Conservation (phyloP, 1,284 basidiomycete genomes). For the Polyporus tsugae region DNA sequence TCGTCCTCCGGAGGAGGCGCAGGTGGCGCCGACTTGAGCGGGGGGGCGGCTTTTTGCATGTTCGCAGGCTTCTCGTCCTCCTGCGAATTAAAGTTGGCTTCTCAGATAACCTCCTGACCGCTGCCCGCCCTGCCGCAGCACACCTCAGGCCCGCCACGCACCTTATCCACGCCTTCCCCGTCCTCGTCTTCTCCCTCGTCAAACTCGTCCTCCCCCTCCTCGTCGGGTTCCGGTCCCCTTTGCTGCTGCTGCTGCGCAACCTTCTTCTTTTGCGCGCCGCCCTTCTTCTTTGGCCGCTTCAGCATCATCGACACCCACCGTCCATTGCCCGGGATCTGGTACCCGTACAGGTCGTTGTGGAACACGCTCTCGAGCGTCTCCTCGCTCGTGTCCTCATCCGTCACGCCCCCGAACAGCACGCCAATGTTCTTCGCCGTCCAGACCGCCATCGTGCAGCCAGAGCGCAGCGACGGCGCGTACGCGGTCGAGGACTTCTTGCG, state of each 20-base stretch:
- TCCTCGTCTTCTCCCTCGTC: constrained; percentile 42
- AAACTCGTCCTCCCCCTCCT: constrained; percentile 45
- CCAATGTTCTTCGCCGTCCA: constrained; percentile 79
- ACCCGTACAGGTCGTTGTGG: constrained; percentile 87
- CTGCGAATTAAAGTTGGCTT: not conserved
- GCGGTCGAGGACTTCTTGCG: constrained; percentile 78
- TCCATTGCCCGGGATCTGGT: constrained; percentile 82
- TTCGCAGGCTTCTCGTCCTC: constrained; percentile 25
- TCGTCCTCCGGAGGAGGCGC: constrained; percentile 41
- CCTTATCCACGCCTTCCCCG: constrained; percentile 34
- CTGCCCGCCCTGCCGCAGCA: not conserved
- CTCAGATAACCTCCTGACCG: not conserved
- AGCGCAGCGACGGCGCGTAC: constrained; percentile 76
- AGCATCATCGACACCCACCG: constrained; percentile 84
- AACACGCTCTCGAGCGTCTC: constrained; percentile 88
- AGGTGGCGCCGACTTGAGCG: not conserved
- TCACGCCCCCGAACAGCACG: constrained; percentile 91
- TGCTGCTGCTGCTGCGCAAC: constrained; percentile 25
- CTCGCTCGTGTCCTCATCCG: constrained; percentile 88
- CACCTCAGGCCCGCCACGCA: not conserved
- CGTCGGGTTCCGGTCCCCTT: constrained; percentile 38
- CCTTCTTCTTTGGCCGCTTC: constrained; percentile 67
- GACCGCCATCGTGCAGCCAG: constrained; percentile 86
- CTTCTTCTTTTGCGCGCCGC: constrained; percentile 49
- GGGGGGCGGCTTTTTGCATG: constrained; percentile 9